These are phyloP conservation scores for Cystobasidium onofrii DNA, from an alignment of 768 basidiomycete species.

Conservation along the genomic window DNA sequence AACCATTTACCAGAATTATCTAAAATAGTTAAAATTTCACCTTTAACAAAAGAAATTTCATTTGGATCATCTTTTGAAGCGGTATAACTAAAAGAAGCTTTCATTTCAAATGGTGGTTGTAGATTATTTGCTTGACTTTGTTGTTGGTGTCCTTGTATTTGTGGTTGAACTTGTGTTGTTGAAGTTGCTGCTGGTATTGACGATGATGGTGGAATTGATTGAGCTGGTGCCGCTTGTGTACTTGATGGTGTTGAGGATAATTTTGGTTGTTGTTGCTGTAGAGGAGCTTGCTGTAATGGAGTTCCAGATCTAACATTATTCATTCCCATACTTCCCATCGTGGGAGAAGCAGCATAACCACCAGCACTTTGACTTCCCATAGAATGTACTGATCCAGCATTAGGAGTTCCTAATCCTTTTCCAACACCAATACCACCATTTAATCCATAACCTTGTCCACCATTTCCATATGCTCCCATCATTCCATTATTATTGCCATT, in stretches of 20 bases:
- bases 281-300: background rate
- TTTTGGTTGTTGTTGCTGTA: background rate
- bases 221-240: background rate
- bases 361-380: background rate
- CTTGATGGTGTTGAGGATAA: constrained; percentile 6
- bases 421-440: background rate
- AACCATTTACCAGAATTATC: constrained; percentile 70
- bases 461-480: constrained; percentile 5
- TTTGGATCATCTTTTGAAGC: constrained; percentile 93
- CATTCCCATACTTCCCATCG: background rate
- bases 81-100: constrained; percentile 80
- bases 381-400: background rate
- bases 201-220: background rate
- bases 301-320: background rate
- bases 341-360: background rate
- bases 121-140: constrained; percentile 43
- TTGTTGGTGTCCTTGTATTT: constrained; percentile 7
- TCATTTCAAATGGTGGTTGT: constrained; percentile 59
- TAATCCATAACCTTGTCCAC: constrained; percentile 15
- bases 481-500: background rate
- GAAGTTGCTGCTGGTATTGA: background rate
- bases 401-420: background rate
- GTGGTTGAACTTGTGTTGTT: constrained; percentile 27
- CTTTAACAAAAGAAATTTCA: constrained; percentile 87
- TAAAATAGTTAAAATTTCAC: constrained; percentile 81